Base-by-base conservation (phyloP, 768 basidiomycete species). In the Pleurotus salmoneostramineus region DNA sequence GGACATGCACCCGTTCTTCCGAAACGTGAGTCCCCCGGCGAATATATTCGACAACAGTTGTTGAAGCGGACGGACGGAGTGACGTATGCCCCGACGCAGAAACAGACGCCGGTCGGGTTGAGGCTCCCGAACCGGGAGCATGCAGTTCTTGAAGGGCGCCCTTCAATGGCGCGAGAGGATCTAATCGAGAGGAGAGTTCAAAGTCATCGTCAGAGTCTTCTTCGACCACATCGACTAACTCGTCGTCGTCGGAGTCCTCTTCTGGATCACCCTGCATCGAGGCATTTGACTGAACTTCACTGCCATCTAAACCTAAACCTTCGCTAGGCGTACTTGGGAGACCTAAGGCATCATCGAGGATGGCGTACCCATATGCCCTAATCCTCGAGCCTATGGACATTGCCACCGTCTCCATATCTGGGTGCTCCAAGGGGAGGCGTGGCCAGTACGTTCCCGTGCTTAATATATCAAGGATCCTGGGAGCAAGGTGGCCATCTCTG, bases 391-490 rank as follows among this genome's bases (percentile, higher is more conserved):
- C 84, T 10, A 92, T 79, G 56, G 80, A 85, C 57, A 82, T 72
- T 15, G 81, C 74, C 8, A 88, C 85, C 0, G 83, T 83, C 66
- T 91, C 88, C 33, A 79, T 51, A 68, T 93, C 91, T 0, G 91
- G 91, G 62, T 85, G 81, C 60, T 93, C 91, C 15, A 93, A 77
- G 67, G 90, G 91, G n/a, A 85, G 66, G 35, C 77, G 74, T 4
- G 88, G 83, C 88, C 89, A 93, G 58, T 76, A 84, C 0, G 88
- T 84, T 14, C 79, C 81, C 0, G 87, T 84, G 57, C 71, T 82
- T 54, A 92, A 67, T 4, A 79, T 66, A 61, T 92, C 87, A 66
- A 87, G 67, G 32, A 83, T 70, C 58, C 81, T 78, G 1, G 87
- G 80, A 14, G 82, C 74, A 15, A 93, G 68, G 0, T 68, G 66